Evolutionary conservation across 2,329 filamentous ascomycete species (phyloP), one percentile per base, ranked within the genome.

Genomic region (Sclerotinia subarctica): DNA sequence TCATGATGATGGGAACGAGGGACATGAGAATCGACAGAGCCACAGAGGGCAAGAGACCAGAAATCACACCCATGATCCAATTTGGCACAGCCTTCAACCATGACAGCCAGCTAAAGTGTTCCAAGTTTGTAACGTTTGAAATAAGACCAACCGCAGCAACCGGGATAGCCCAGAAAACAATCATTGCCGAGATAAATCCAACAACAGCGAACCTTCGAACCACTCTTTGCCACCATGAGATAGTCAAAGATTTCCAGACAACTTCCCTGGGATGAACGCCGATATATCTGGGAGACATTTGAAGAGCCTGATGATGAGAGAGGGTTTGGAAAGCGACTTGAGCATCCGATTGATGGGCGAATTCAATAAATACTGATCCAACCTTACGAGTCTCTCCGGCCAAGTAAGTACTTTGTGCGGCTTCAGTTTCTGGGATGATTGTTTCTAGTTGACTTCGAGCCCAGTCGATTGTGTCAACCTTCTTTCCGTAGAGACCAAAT

Each of bases 401-500:
- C 62, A 84, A 85, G 76, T 94, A 91, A 60, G 85, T 83, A 52
- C 82, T 84, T 77, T 95, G 92, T 32, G 87, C 84, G 53, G 85
- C 82, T 62, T 90, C 85, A 42, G 93, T 89, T 69, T 91, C 84
- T 0, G 91, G 89, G 64, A 90, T 89, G 56, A 96, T 85, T 60
- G 88, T 88, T 71, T 90, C 86, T 64, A 97, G 86, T 78, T 96
- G 90, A 1, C 84, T 82, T 64, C 95, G 90, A 71, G 88, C 91
- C 90, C 91, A 97, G 70, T 94, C 88, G 78, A 99, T 97, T 0
- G 93, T 95, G 80, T 99, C 95, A 21, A 97, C 94, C 78, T 96
- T 95, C 77, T 93, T 89, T 73, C 93, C 91, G 72, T 94, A 85
- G 58, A 91, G 83, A 21, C 85, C 86, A 29, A 95, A 78, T 7